phyloP scores from a whole-genome alignment of 495 filamentous ascomycete genomes.

The Lasiosphaeris hirsuta region DNA sequence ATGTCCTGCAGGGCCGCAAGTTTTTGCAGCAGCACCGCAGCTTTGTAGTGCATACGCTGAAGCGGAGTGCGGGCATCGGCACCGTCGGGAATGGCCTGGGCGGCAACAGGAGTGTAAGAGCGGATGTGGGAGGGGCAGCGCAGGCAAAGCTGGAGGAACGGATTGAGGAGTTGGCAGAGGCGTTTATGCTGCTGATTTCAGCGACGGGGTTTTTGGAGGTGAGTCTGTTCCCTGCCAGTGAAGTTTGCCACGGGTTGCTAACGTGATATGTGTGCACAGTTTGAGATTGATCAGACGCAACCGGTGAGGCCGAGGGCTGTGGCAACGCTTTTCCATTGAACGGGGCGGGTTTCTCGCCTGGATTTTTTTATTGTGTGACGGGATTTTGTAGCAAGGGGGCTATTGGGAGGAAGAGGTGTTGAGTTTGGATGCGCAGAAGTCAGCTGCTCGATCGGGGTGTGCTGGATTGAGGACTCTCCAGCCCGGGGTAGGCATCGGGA shows the following conservation, averaged over 20 bases:
- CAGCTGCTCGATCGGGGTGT: too few relatives aligned
- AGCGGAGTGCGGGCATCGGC: constrained; percentile 80
- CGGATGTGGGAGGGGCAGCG: constrained; percentile 21
- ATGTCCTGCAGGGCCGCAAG: constrained; percentile 68
- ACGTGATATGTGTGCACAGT: constrained; percentile 30
- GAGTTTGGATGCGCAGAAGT: too few relatives aligned
- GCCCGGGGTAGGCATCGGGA: too few relatives aligned
- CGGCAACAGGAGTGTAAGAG: background rate
- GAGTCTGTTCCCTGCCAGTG: constrained; percentile 17
- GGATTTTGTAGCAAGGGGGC: too few relatives aligned
- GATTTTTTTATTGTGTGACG: too few relatives aligned
- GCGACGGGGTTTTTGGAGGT: constrained; percentile 61
- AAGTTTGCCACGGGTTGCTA: constrained; percentile 13
- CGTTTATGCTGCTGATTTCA: constrained; percentile 55
- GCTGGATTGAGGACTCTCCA: too few relatives aligned
- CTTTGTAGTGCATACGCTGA: constrained; percentile 84
- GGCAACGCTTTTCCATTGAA: constrained; percentile 27
- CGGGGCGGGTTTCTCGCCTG: background rate
- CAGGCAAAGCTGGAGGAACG: constrained; percentile 37
- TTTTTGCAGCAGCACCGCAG: constrained; percentile 79
- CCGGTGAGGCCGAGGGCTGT: constrained; percentile 23
- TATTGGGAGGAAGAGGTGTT: too few relatives aligned
- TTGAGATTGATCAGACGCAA: constrained; percentile 37
- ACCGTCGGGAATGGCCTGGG: constrained; percentile 28
- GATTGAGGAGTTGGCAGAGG: constrained; percentile 54